Conservation (phyloP, 306 rosid genomes). For the Quercus agrifolia region DNA sequence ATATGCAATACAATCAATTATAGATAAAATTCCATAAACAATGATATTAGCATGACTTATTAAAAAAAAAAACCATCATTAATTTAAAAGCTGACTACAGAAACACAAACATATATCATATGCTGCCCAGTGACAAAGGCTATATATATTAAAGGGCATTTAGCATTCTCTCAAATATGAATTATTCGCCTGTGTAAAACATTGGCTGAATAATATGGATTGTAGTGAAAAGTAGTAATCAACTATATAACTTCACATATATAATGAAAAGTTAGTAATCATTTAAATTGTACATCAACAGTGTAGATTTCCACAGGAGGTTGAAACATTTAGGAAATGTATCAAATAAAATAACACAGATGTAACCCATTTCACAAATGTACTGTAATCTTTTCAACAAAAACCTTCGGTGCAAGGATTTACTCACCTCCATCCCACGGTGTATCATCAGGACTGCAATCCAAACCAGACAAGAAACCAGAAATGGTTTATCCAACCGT, state of each 20-base stretch:
- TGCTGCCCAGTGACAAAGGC: neutral
- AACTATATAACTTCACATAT: no score
- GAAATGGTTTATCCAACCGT: conserved; percentile 48
- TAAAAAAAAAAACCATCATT: neutral
- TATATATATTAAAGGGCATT: neutral
- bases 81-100: neutral
- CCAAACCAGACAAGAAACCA: conserved; percentile 54
- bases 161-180: neutral
- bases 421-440: conserved; percentile 73
- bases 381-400: neutral
- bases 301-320: neutral
- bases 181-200: neutral
- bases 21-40: neutral
- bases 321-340: neutral
- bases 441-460: conserved; percentile 68
- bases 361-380: neutral
- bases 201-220: neutral
- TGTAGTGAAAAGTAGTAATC: neutral
- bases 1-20: neutral
- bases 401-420: neutral
- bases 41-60: neutral
- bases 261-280: neutral
- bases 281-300: neutral
- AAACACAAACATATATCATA: neutral
- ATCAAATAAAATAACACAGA: neutral